Conservation (phyloP, 2,329 filamentous ascomycete species). For the Orbilia quercus region DNA sequence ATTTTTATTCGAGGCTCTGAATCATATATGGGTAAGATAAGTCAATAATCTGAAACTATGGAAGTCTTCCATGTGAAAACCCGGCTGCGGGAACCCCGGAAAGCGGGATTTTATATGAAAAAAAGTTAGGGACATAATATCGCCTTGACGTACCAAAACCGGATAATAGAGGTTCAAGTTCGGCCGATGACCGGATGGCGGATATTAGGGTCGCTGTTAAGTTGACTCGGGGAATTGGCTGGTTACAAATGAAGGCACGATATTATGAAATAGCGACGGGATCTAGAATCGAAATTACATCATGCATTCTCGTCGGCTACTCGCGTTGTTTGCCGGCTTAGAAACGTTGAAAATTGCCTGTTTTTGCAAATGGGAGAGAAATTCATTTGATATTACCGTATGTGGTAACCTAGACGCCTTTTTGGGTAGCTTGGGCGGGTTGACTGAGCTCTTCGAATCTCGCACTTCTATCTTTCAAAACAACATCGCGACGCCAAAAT, state of each 20-base stretch:
- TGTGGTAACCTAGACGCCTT: too few relatives aligned
- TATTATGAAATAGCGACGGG: slow-evolving; percentile 40
- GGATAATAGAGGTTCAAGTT: slow-evolving; percentile 20
- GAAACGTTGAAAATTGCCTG: slow-evolving; percentile 17
- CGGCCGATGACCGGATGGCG: slow-evolving; percentile 24
- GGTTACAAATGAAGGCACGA: slow-evolving; percentile 37
- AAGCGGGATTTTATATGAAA: neutral
- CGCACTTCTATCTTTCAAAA: too few relatives aligned
- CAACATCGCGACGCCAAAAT: too few relatives aligned
- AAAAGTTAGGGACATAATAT: too few relatives aligned
- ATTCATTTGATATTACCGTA: too few relatives aligned
- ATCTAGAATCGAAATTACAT: slow-evolving; percentile 54
- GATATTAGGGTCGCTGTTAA: neutral
- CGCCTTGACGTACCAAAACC: neutral
- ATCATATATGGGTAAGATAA: too few relatives aligned
- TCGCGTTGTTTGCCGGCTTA: slow-evolving; percentile 9
- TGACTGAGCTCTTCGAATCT: too few relatives aligned
- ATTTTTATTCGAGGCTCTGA: neutral
- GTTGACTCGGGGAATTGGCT: slow-evolving; percentile 2
- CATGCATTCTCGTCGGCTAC: slow-evolving; percentile 23
- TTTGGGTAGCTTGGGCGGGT: too few relatives aligned
- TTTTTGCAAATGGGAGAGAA: neutral
- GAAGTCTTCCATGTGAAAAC: too few relatives aligned
- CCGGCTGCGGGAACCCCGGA: neutral
- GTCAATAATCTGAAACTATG: too few relatives aligned